Conservation (phyloP, 495 filamentous ascomycete species). For the Podospora sp. region DNA sequence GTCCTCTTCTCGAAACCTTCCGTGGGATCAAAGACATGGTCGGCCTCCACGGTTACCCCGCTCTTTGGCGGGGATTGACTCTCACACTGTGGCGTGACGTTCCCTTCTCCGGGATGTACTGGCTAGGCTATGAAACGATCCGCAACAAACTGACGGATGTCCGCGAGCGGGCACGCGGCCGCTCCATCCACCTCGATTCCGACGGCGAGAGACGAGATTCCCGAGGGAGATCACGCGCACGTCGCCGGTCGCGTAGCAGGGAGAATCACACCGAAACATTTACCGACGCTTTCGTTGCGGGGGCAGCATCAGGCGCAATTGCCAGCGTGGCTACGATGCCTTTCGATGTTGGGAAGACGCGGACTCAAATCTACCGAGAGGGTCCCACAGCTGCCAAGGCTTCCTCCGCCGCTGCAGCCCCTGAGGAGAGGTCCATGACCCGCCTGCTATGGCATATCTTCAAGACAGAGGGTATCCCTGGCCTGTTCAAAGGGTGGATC, state of each 20-base stretch:
- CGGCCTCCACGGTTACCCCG: constrained; percentile 67
- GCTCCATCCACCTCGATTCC: constrained; percentile 28
- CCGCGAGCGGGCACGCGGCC: constrained; percentile 52
- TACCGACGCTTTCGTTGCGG: constrained; percentile 84
- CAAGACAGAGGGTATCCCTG: constrained; percentile 74
- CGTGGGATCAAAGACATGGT: constrained; percentile 80
- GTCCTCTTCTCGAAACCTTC: constrained; percentile 71
- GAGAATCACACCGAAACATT: constrained; percentile 72
- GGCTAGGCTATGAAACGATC: constrained; percentile 92
- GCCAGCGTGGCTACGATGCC: constrained; percentile 92
- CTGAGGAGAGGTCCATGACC: constrained; percentile 73
- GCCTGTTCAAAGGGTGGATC: constrained; percentile 87
- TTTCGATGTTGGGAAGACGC: constrained; percentile 96
- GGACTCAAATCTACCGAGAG: constrained; percentile 78
- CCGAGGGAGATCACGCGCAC: constrained; percentile 26
- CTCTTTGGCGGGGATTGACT: constrained; percentile 90
- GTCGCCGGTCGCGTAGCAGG: constrained; percentile 49
- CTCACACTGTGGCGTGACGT: constrained; percentile 96
- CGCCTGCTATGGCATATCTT: constrained; percentile 87
- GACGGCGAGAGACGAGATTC: constrained; percentile 14
- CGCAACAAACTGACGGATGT: constrained; percentile 65
- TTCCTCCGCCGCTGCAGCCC: constrained; percentile 44
- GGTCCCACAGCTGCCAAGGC: constrained; percentile 31
- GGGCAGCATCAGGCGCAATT: constrained; percentile 76
- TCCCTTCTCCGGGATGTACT: constrained; percentile 95